These are phyloP conservation scores for Russula lepida DNA, from an alignment of 768 basidiomycete species.

Conservation along the genomic window DNA sequence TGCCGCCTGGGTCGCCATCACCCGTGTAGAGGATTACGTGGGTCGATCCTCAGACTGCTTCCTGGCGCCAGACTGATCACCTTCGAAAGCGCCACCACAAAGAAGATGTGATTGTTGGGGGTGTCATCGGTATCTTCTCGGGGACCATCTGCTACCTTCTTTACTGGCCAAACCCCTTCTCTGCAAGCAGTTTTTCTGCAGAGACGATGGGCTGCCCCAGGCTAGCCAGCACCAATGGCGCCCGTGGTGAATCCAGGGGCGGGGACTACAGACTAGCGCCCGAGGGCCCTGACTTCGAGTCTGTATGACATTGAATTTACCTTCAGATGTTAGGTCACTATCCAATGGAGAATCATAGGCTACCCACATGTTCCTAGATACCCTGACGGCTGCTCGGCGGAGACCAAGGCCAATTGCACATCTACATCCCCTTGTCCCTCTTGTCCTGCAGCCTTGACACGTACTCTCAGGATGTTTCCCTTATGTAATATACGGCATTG, in stretches of 20 bases:
- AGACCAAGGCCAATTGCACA: neutral
- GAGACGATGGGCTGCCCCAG: constrained; percentile 34
- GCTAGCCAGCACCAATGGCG: constrained; percentile 31
- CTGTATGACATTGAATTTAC: neutral
- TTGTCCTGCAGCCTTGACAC: neutral
- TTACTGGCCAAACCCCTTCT: constrained; percentile 61
- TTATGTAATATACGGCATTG: neutral
- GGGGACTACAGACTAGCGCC: constrained; percentile 40
- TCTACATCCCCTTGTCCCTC: neutral
- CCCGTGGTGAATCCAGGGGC: constrained; percentile 20
- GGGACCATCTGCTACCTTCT: constrained; percentile 45
- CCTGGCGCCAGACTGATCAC: constrained; percentile 1
- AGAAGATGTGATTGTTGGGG: constrained; percentile 60
- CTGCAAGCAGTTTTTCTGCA: constrained; percentile 30
- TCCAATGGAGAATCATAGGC: neutral
- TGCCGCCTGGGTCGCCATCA: constrained; percentile 53
- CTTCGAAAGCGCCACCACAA: constrained; percentile 50
- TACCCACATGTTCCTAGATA: neutral
- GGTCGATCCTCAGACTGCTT: constrained; percentile 25
- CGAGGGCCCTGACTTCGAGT: neutral
- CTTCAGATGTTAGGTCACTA: neutral
- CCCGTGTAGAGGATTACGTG: constrained; percentile 59
- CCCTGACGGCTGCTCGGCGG: neutral
- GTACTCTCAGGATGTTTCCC: neutral
- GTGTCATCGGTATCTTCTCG: constrained; percentile 45